phyloP scores from a whole-genome alignment of 2,329 filamentous ascomycete genomes.

The Aotearoamyces nothofagi region DNA sequence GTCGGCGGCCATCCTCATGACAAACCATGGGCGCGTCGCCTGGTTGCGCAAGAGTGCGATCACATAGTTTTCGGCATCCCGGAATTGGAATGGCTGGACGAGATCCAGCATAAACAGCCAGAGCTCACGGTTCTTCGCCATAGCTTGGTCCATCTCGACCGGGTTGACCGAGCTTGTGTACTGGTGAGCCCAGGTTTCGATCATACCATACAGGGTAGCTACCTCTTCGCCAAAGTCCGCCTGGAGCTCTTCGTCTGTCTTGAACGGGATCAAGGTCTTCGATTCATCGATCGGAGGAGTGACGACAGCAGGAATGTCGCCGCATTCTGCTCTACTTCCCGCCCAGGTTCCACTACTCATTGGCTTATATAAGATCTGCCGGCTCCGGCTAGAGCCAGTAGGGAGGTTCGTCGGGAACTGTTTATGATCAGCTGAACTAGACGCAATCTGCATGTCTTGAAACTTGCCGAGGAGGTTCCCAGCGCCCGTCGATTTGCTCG shows the following conservation, averaged over 20 bases:
- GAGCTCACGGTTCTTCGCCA: conserved; percentile 13
- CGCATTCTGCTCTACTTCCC: not conserved
- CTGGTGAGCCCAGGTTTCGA: conserved; percentile 16
- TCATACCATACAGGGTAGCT: conserved; percentile 7
- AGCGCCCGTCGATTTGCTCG: not conserved
- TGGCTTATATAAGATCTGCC: not conserved
- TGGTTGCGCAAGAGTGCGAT: conserved; percentile 19
- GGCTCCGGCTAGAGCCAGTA: not conserved
- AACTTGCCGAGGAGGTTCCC: not conserved
- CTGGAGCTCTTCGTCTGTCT: conserved; percentile 3
- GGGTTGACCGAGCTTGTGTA: conserved; percentile 11
- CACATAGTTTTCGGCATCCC: conserved; percentile 19
- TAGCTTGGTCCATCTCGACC: conserved; percentile 8
- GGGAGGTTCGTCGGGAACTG: not conserved
- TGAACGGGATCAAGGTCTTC: conserved; percentile 6
- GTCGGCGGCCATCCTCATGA: conserved; percentile 23
- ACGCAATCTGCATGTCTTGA: not conserved
- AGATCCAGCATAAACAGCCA: conserved; percentile 24
- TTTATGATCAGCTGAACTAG: not conserved
- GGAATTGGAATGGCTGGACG: conserved; percentile 14
- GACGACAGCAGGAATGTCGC: conserved; percentile 1
- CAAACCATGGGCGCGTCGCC: conserved; percentile 19
- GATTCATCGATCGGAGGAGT: conserved; percentile 1
- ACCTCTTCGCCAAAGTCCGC: conserved; percentile 7
- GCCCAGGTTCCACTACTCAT: not conserved